Evolutionary conservation across 306 rosid species (phyloP), one percentile per base, ranked within the genome.

Genomic region (Styphnolobium japonicum): DNA sequence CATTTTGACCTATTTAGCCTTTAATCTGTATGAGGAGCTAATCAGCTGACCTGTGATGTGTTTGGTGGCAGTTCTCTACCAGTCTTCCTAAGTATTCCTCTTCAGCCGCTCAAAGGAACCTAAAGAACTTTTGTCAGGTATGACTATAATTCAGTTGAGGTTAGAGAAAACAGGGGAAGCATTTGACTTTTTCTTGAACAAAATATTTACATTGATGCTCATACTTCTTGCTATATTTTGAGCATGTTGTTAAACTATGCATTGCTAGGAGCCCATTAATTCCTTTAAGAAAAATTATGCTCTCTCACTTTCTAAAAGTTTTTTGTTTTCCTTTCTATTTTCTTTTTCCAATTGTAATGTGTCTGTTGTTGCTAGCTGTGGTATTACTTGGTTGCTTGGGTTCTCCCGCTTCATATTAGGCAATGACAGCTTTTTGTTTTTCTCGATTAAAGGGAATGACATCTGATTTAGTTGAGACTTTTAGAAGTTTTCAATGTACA

Each of bases 41-140:
- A 75, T 82, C 27, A 72, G 48, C 73, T 64, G 18, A 37, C 80
- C 70, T 83, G 49, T 15, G 73, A 49, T 58, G 65, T 68, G 39
- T 71, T 40, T 62, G 78, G 76, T 85, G 73, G 75, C 96, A 94
- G 98, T 88, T 92, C 82, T 89, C 93, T 18, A 49, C 85, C 77
- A 83, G 66, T 89, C 93, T 94, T 65, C 97, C 96, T 0, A 94
- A 94, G 87, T 94, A 92, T 87, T 79, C 94, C 71, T 89, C 98
- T 67, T 83, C 94, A 25, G 85, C 77, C 7, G 94, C 92, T 33
- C 98, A 94, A 84, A 94, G 98, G 79, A 89, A 89, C 80, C 81
- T 94, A 16, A 94, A 94, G 80, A 84, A 65, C 81, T 77, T 84
- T 48, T 90, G 90, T 87, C 92, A 82, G 97, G 98, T 94, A 88